phyloP scores from a whole-genome alignment of 495 filamentous ascomycete species.

The Penicillium dipodomyicola region DNA sequence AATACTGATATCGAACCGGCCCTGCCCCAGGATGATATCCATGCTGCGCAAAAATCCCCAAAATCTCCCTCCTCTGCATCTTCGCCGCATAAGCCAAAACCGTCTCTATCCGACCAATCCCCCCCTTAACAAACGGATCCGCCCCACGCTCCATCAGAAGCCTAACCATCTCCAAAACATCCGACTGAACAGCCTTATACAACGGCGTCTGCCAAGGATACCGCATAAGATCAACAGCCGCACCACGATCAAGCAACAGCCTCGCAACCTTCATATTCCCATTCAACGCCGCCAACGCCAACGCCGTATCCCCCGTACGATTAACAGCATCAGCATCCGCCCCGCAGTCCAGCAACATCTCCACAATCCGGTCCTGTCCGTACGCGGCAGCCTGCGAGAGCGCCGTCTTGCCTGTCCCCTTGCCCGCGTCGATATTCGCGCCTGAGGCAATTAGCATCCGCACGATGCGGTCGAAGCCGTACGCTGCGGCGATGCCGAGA shows the following conservation, averaged over 20 bases:
- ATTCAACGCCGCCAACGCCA: slow-evolving; percentile 39
- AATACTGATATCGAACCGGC: slow-evolving; percentile 3
- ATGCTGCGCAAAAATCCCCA: neutral
- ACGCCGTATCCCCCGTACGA: slow-evolving; percentile 33
- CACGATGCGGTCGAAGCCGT: slow-evolving; percentile 34
- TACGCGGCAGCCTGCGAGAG: slow-evolving; percentile 33
- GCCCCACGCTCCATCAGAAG: slow-evolving; percentile 16
- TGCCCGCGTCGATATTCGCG: slow-evolving; percentile 18
- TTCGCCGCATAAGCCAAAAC: neutral
- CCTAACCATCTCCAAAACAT: slow-evolving; percentile 7
- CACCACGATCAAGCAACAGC: slow-evolving; percentile 36
- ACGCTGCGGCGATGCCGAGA: slow-evolving; percentile 32
- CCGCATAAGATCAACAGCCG: slow-evolving; percentile 28
- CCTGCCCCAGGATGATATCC: neutral
- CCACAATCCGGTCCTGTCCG: slow-evolving; percentile 34
- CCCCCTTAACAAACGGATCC: slow-evolving; percentile 10
- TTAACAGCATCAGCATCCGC: slow-evolving; percentile 42
- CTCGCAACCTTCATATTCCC: slow-evolving; percentile 39
- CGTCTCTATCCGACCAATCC: neutral
- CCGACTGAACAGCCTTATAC: slow-evolving; percentile 18
- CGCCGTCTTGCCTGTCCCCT: slow-evolving; percentile 10
- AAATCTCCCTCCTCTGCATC: neutral
- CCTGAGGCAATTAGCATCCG: slow-evolving; percentile 30
- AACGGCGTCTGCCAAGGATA: slow-evolving; percentile 17
- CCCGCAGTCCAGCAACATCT: slow-evolving; percentile 40